Percentiles rank a stretch among this genome's conserved stretches.
phyloP scores from a whole-genome alignment of 805 yeast genomes.

The Sungouiella thailandica region DNA sequence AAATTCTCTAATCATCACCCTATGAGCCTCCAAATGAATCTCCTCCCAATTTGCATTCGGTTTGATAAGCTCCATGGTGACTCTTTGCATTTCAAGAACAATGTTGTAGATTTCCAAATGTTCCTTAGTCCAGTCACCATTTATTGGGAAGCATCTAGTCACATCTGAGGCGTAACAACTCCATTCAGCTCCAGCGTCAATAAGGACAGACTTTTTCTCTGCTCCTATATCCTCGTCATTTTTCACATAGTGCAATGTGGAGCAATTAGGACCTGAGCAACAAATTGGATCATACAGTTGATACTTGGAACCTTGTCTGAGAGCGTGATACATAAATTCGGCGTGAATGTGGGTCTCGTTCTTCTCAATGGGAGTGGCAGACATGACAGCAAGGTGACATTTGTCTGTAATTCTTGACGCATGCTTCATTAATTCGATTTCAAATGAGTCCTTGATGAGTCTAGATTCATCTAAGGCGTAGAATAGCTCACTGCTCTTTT shows the following conservation, averaged over 20 bases:
- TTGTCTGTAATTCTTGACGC: slow-evolving; percentile 85
- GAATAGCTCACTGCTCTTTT: slow-evolving; percentile 43
- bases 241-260: slow-evolving; percentile 83
- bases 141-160: slow-evolving; percentile 90
- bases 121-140: slow-evolving; percentile 85
- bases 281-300: slow-evolving; percentile 94
- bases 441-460: slow-evolving; percentile 77
- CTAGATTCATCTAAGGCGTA: slow-evolving; percentile 86
- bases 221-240: slow-evolving; percentile 58
- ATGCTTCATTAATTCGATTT: slow-evolving; percentile 66
- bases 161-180: slow-evolving; percentile 88
- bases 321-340: slow-evolving; percentile 87
- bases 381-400: slow-evolving; percentile 88
- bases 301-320: slow-evolving; percentile 87
- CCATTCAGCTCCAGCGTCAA: slow-evolving; percentile 99
- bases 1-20: slow-evolving; percentile 66
- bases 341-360: slow-evolving; percentile 94
- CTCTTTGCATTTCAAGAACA: slow-evolving; percentile 78
- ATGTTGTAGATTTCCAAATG: slow-evolving; percentile 76
- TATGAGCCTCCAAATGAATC: slow-evolving; percentile 75
- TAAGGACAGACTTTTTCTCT: slow-evolving; percentile 62
- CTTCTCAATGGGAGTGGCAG: slow-evolving; percentile 80
- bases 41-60: slow-evolving; percentile 89
- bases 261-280: slow-evolving; percentile 87
- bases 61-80: slow-evolving; percentile 63